Evolutionary conservation across 2,329 filamentous ascomycete genomes (phyloP).

Genomic region (Ascochyta rabiei): DNA sequence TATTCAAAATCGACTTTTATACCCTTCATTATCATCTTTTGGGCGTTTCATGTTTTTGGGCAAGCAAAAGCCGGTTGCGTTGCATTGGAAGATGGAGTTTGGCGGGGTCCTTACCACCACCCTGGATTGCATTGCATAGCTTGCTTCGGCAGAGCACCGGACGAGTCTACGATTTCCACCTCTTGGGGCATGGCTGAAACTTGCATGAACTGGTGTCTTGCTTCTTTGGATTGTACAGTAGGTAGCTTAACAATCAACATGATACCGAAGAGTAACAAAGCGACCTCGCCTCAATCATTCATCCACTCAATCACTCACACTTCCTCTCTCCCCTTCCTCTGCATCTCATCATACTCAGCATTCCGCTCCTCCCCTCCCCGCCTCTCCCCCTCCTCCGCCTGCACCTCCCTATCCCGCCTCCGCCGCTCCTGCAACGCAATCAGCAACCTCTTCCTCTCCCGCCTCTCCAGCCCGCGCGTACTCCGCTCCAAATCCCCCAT

Average conservation of each 20-base stretch:
- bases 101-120: not conserved
- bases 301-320: not conserved
- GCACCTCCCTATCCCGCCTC: not conserved
- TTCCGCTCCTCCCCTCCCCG: not conserved
- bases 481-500: not conserved
- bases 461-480: not conserved
- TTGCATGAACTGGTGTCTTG: constrained; percentile 1
- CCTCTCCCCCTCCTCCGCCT: not conserved
- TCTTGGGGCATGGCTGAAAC: not conserved
- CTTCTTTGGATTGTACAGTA: constrained; percentile 4
- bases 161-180: constrained; percentile 1
- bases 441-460: constrained; percentile 1
- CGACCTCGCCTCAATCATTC: not conserved
- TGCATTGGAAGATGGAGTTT: constrained; percentile 5
- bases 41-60: constrained; percentile 7
- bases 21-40: constrained; percentile 5
- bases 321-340: not conserved
- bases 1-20: constrained; percentile 1
- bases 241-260: constrained; percentile 2
- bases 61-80: constrained; percentile 9
- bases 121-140: not conserved
- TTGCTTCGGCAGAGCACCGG: not conserved
- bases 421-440: not conserved
- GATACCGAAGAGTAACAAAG: not conserved
- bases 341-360: not conserved